Evolutionary conservation across 441 rosid genomes (phyloP).

Genomic region (Pelargonium australe): DNA sequence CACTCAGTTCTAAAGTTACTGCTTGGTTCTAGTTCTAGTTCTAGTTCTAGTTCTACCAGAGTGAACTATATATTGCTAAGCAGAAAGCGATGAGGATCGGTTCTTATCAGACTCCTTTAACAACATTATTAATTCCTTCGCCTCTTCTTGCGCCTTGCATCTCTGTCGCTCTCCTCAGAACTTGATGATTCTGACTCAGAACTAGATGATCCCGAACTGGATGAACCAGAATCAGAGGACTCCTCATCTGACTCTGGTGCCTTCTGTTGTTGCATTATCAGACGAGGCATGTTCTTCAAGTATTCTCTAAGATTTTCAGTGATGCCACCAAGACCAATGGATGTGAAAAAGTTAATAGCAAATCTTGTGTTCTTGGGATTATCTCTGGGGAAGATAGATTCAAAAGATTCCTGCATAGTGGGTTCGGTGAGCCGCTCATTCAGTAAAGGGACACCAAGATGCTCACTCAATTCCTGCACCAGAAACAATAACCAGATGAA

Average conservation of each 20-base stretch:
- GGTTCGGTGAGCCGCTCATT: slow-evolving; percentile 83
- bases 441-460: slow-evolving; percentile 62
- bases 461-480: slow-evolving; percentile 76
- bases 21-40: too few species aligned
- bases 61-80: too few species aligned
- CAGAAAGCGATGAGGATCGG: too few species aligned
- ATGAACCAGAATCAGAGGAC: slow-evolving; percentile 32
- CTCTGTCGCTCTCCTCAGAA: slow-evolving; percentile 36
- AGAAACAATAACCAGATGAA: slow-evolving; percentile 9
- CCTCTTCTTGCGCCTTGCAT: slow-evolving; percentile 36
- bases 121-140: background rate
- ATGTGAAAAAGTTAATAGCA: slow-evolving; percentile 84
- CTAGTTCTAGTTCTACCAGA: too few species aligned
- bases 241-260: slow-evolving; percentile 37
- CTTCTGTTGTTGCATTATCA: slow-evolving; percentile 84
- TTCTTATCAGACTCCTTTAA: too few species aligned
- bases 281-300: slow-evolving; percentile 88
- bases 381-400: slow-evolving; percentile 78
- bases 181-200: slow-evolving; percentile 43
- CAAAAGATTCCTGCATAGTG: slow-evolving; percentile 60
- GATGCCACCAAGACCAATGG: slow-evolving; percentile 92
- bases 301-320: slow-evolving; percentile 82
- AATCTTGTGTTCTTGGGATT: slow-evolving; percentile 87
- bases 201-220: slow-evolving; percentile 32
- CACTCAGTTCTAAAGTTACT: too few species aligned